phyloP scores from a whole-genome alignment of 768 basidiomycete genomes.

The Pleurotus sapidus region DNA sequence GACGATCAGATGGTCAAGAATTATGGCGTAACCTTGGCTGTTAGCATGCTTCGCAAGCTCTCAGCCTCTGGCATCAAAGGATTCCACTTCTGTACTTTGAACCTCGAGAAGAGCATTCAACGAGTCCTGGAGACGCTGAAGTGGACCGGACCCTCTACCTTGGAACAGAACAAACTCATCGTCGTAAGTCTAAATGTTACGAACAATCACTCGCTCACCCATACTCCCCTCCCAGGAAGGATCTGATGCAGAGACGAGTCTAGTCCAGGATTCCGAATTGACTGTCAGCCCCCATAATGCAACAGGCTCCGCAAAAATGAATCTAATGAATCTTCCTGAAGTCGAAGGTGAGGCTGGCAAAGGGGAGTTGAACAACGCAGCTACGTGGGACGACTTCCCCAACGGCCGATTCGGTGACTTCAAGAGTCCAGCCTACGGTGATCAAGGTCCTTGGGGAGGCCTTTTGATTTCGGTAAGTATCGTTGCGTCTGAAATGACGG shows the following conservation, averaged over 20 bases:
- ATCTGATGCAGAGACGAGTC: slow-evolving; percentile 27
- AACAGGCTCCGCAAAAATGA: slow-evolving; percentile 55
- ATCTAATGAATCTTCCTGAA: slow-evolving; percentile 46
- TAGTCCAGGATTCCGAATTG: slow-evolving; percentile 28
- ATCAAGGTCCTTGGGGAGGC: slow-evolving; percentile 75
- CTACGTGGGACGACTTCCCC: slow-evolving; percentile 94
- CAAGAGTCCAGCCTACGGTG: slow-evolving; percentile 94
- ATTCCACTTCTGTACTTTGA: slow-evolving; percentile 94
- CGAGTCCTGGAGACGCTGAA: slow-evolving; percentile 76
- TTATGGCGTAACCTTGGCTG: slow-evolving; percentile 86
- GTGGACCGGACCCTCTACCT: slow-evolving; percentile 55
- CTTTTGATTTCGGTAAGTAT: slow-evolving; percentile 52
- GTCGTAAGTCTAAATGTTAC: slow-evolving; percentile 34
- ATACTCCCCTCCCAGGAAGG: slow-evolving; percentile 31
- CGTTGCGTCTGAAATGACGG: neutral
- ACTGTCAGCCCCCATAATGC: slow-evolving; percentile 67
- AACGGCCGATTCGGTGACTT: slow-evolving; percentile 98
- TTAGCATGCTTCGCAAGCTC: slow-evolving; percentile 69
- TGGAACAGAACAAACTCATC: slow-evolving; percentile 62
- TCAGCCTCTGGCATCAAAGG: slow-evolving; percentile 61
- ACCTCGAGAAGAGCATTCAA: slow-evolving; percentile 93
- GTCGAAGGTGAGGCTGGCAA: slow-evolving; percentile 58
- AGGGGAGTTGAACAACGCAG: slow-evolving; percentile 74
- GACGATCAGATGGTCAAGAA: slow-evolving; percentile 95
- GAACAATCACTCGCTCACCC: neutral